A percentile compares a stretch with the other conserved stretches of the same genome.
These are phyloP conservation scores for Arthrobotrys conoides DNA, from an alignment of 2,329 filamentous ascomycete species.

Conservation along the genomic window DNA sequence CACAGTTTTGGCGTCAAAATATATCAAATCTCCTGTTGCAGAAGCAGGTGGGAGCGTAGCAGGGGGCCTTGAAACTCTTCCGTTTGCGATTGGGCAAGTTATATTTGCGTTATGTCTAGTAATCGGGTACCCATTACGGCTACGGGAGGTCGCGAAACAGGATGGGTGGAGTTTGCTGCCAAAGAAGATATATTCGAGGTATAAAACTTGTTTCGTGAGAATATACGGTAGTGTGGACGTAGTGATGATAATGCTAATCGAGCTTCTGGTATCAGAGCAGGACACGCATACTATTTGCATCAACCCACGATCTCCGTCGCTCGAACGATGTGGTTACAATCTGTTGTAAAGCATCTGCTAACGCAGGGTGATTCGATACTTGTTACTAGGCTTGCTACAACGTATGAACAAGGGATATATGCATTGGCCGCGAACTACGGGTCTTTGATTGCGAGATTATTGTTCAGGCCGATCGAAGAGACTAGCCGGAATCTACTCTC, in stretches of 20 bases:
- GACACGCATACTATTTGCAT: slow-evolving; percentile 54
- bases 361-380: slow-evolving; percentile 95
- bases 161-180: slow-evolving; percentile 80
- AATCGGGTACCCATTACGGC: slow-evolving; percentile 77
- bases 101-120: slow-evolving; percentile 80
- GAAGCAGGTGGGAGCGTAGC: slow-evolving; percentile 65
- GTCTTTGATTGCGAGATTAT: slow-evolving; percentile 84
- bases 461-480: slow-evolving; percentile 97
- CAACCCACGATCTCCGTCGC: slow-evolving; percentile 70
- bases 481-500: slow-evolving; percentile 91
- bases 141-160: slow-evolving; percentile 72
- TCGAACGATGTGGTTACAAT: slow-evolving; percentile 87
- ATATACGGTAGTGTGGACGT: too few relatives aligned
- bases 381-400: slow-evolving; percentile 81
- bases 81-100: slow-evolving; percentile 89
- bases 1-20: slow-evolving; percentile 75
- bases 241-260: slow-evolving; percentile 6
- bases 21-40: slow-evolving; percentile 64
- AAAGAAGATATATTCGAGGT: slow-evolving; percentile 66
- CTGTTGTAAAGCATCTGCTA: slow-evolving; percentile 89
- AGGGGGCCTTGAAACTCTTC: slow-evolving; percentile 77
- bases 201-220: too few relatives aligned
- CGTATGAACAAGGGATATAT: slow-evolving; percentile 89
- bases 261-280: slow-evolving; percentile 38
- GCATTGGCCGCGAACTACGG: slow-evolving; percentile 96